Conservation (phyloP, 140 eudicot genomes). For the Senecio squalidus region DNA sequence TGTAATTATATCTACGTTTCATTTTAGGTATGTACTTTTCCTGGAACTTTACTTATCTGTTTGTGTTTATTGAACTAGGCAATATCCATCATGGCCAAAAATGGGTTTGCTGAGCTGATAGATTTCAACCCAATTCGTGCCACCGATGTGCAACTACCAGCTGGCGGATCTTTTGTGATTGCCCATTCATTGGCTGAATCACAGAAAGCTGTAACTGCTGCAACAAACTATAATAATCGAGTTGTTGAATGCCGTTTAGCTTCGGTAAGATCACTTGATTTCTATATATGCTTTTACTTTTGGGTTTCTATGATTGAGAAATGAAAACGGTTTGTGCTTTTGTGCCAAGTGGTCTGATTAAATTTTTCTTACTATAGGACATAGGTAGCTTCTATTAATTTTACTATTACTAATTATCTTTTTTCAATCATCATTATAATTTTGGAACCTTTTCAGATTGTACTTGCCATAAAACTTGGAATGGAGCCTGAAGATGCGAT, state of each 20-base stretch:
- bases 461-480: conserved; percentile 85
- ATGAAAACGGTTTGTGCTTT: too few species aligned
- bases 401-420: background rate
- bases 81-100: conserved; percentile 86
- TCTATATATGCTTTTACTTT: background rate
- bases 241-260: conserved; percentile 96
- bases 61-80: conserved; percentile 44
- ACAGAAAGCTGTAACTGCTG: conserved; percentile 97
- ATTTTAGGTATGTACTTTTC: background rate
- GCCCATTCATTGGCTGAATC: conserved; percentile 96
- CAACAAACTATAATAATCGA: conserved; percentile 89
- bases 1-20: background rate
- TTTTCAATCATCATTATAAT: background rate
- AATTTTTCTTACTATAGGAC: too few species aligned
- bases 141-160: conserved; percentile 93
- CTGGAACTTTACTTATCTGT: conserved; percentile 7
- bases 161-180: conserved; percentile 81
- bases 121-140: conserved; percentile 93
- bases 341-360: too few species aligned
- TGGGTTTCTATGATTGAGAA: background rate
- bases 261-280: conserved; percentile 46
- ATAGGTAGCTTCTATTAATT: background rate
- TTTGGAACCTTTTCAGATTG: conserved; percentile 42
- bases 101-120: conserved; percentile 84
- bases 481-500: conserved; percentile 78